phyloP scores from a whole-genome alignment of 768 basidiomycete species.

The Kockovaella imperatae region DNA sequence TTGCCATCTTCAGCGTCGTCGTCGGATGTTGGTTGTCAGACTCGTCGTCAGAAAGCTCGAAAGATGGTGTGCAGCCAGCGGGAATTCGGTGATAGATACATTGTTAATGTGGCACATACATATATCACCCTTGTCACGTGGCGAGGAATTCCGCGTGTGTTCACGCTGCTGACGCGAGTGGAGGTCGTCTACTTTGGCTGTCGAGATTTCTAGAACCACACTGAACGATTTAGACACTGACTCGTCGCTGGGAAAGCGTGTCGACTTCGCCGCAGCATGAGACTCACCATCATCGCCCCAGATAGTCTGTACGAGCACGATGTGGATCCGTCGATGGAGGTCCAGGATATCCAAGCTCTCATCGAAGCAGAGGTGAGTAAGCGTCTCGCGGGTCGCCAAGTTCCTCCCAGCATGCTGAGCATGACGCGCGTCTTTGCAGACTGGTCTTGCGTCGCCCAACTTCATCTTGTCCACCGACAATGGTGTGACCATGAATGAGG shows the following conservation, averaged over 20 bases:
- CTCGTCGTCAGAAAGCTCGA: constrained; percentile 1
- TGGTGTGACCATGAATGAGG: constrained; percentile 25
- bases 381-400: not conserved
- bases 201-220: no score
- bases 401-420: constrained; percentile 4
- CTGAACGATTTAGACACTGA: no score
- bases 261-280: constrained; percentile 27
- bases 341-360: constrained; percentile 85
- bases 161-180: no score
- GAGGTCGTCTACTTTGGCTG: no score
- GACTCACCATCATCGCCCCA: constrained; percentile 45
- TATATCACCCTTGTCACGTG: no score
- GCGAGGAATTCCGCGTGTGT: no score
- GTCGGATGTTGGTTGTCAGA: constrained; percentile 25
- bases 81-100: no score
- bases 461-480: constrained; percentile 27
- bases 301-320: constrained; percentile 54
- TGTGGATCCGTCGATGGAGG: constrained; percentile 81
- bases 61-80: not conserved
- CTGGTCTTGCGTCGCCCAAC: constrained; percentile 18
- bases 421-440: constrained; percentile 17
- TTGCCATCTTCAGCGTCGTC: constrained; percentile 36
- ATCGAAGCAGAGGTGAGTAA: constrained; percentile 82
- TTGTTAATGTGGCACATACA: constrained; percentile 1
- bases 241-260: no score